Conservation (phyloP, 768 basidiomycete genomes). For the Clavulina sp. region DNA sequence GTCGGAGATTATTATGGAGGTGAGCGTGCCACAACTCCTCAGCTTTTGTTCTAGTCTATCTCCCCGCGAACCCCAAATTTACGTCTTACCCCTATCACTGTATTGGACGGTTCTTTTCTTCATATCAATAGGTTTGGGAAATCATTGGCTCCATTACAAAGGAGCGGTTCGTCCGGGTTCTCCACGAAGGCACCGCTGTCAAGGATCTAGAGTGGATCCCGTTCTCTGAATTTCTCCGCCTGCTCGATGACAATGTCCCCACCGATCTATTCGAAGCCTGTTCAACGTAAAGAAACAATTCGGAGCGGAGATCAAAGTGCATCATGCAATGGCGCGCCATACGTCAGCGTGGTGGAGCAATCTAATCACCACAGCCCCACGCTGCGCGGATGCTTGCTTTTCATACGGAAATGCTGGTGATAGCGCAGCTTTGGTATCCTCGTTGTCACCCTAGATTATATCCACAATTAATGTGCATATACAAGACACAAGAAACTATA, state of each 20-base stretch:
- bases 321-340: no score
- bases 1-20: slow-evolving; percentile 7
- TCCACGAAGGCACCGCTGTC: background rate
- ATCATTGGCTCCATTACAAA: background rate
- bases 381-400: no score
- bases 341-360: no score
- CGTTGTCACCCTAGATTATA: no score
- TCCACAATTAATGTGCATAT: no score
- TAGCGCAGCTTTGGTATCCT: no score
- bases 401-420: no score
- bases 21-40: background rate
- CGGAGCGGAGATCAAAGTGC: no score
- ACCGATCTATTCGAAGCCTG: background rate
- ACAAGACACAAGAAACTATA: no score
- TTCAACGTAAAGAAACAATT: no score
- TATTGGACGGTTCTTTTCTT: background rate
- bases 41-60: background rate
- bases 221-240: background rate
- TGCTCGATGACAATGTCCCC: background rate
- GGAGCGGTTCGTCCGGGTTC: background rate
- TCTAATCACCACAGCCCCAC: no score
- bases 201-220: background rate
- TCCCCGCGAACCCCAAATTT: background rate
- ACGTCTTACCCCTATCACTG: background rate
- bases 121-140: background rate